Base-by-base conservation (phyloP, 164 flowering plant genomes). In the Berberis thunbergii region DNA sequence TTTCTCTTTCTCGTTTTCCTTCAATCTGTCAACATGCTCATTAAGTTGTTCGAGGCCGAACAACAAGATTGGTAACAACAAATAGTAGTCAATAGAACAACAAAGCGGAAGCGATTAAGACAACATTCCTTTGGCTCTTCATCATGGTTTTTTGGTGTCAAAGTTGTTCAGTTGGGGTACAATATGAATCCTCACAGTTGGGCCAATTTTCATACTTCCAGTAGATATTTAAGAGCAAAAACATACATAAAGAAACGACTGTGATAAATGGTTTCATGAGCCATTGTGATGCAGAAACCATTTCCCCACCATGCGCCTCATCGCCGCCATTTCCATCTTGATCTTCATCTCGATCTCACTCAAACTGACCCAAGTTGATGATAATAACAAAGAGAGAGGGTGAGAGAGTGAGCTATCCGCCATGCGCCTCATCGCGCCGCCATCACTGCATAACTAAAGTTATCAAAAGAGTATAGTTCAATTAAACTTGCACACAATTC, bases 11-110 rank as follows among this genome's bases (percentile, higher is more conserved):
- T 49, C 55, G 5, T 12, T 45, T 40, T 68, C 68, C 70, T 86
- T 88, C 59, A 86, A 67, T 69, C 85, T 78, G 80, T 87, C 89
- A 39, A 84, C 59, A 50, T 90, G 82, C 82, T 87, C 84, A 57
- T 80, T 81, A 61, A 91, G 59, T 75, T 80, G 83, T 53, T 91
- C 86, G 70, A 87, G 66, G 66, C 58, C 68, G 73, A 26, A 84
- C 86, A 11, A 89, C 82, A 38, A 91, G 84, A 26, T 75, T 39
- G 38, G 96, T 87, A 40, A 89, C 85, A 8, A 88, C 76, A 70
- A 72, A 91, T 11, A 91, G 79, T n/a, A 89, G 78, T 96, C 97
- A 91, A 73, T 91, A 88, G 76, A 91, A 89, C n/a, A 91, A 7
- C 45, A 91, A 75, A 0, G 96, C 95, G 13, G 86, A 75, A 38